phyloP scores from a whole-genome alignment of 1,284 basidiomycete genomes.

The Singerocomus inundabilis region DNA sequence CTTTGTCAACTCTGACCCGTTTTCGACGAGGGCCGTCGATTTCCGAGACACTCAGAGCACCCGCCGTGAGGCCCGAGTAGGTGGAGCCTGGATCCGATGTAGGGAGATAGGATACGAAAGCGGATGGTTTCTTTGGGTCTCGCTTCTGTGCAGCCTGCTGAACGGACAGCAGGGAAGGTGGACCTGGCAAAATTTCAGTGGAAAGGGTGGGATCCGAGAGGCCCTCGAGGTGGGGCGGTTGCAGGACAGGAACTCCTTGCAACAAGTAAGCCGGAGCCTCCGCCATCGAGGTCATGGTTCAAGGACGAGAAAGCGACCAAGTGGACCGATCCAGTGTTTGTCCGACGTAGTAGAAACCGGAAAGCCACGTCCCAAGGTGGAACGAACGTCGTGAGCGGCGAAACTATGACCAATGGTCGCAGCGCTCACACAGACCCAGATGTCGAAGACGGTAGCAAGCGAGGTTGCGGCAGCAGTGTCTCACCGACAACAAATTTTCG shows the following conservation, averaged over 20 bases:
- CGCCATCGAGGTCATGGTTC: slow-evolving; percentile 61
- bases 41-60: slow-evolving; percentile 56
- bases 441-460: slow-evolving; percentile 21
- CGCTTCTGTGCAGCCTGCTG: slow-evolving; percentile 66
- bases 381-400: slow-evolving; percentile 24
- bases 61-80: slow-evolving; percentile 68
- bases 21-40: slow-evolving; percentile 66
- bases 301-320: slow-evolving; percentile 27
- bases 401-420: slow-evolving; percentile 17
- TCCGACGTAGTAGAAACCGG: slow-evolving; percentile 18
- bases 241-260: slow-evolving; percentile 64
- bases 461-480: slow-evolving; percentile 23
- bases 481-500: slow-evolving; percentile 27
- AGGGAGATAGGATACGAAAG: slow-evolving; percentile 71
- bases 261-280: slow-evolving; percentile 65
- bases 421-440: slow-evolving; percentile 20
- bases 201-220: slow-evolving; percentile 62
- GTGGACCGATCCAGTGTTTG: slow-evolving; percentile 12
- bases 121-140: slow-evolving; percentile 69
- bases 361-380: slow-evolving; percentile 16
- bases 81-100: slow-evolving; percentile 79
- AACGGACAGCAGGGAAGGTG: slow-evolving; percentile 65
- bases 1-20: slow-evolving; percentile 67
- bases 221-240: slow-evolving; percentile 75
- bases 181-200: slow-evolving; percentile 81